Evolutionary conservation across 495 filamentous ascomycete species (phyloP).

Genomic region (Aspergillus baeticus): DNA sequence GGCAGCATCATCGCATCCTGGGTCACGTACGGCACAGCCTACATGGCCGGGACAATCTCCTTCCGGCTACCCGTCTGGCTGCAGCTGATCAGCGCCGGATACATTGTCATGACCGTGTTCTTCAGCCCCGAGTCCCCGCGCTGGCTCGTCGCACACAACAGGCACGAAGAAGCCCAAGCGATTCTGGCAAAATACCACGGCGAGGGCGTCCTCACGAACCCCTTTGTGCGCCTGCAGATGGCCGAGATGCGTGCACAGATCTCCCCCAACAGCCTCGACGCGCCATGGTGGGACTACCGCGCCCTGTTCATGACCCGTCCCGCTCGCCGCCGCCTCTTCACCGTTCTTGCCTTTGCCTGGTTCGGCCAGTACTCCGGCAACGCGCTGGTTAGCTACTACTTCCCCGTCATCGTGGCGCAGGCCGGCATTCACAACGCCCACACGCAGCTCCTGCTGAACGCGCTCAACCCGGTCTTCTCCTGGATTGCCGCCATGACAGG

Average conservation of each 20-base stretch:
- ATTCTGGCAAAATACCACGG: constrained; percentile 35
- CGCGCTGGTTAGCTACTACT: neutral
- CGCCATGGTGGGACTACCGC: constrained; percentile 30
- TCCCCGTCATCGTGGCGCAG: neutral
- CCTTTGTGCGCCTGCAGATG: constrained; percentile 20
- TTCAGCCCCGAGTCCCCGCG: constrained; percentile 7
- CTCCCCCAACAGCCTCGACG: constrained; percentile 26
- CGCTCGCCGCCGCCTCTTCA: constrained; percentile 58
- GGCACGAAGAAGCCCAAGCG: constrained; percentile 33
- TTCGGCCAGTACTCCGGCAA: neutral
- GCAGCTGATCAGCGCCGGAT: too few relatives aligned
- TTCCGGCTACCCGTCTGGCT: neutral
- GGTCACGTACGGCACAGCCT: neutral
- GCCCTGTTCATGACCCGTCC: constrained; percentile 63
- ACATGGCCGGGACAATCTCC: neutral
- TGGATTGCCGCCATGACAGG: neutral
- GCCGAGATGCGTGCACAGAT: too few relatives aligned
- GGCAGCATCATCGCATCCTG: neutral
- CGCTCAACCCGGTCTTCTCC: neutral
- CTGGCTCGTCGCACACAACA: constrained; percentile 38
- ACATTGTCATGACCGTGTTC: neutral
- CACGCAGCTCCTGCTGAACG: neutral
- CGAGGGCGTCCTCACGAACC: constrained; percentile 18
- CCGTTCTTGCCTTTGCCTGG: constrained; percentile 19
- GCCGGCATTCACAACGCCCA: neutral